Evolutionary conservation across 2,329 filamentous ascomycete genomes (phyloP).

Genomic region (Colletotrichum tabaci): DNA sequence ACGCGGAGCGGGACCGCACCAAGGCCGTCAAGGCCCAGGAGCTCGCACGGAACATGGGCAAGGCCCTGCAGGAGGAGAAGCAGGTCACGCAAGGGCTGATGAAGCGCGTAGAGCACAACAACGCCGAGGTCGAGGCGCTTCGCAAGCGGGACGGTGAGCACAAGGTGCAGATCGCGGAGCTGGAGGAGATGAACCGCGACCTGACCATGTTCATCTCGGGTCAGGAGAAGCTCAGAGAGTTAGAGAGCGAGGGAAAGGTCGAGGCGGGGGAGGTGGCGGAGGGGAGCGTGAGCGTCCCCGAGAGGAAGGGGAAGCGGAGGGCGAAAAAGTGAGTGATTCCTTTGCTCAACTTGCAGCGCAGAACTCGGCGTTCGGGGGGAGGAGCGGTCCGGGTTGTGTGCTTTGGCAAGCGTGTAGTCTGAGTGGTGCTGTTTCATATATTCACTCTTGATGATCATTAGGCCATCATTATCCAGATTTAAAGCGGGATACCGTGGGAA

Average conservation of each 20-base stretch:
- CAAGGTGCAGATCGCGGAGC: constrained; percentile 76
- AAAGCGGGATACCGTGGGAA: background rate
- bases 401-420: no score
- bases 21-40: constrained; percentile 81
- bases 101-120: constrained; percentile 83
- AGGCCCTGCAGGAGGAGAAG: constrained; percentile 89
- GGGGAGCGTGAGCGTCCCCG: constrained; percentile 78
- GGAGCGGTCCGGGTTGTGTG: background rate
- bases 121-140: constrained; percentile 72
- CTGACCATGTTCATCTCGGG: constrained; percentile 89
- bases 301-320: constrained; percentile 69
- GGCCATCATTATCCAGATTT: background rate
- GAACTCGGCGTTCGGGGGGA: background rate
- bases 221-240: constrained; percentile 82
- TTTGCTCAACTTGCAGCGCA: background rate
- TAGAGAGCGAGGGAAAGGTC: constrained; percentile 72
- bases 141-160: constrained; percentile 71
- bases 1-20: constrained; percentile 77
- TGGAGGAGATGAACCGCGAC: constrained; percentile 90
- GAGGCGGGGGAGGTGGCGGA: constrained; percentile 82
- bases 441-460: background rate
- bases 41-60: constrained; percentile 81
- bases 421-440: background rate
- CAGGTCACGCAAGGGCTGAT: constrained; percentile 85
- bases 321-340: constrained; percentile 57